Base-by-base conservation (phyloP, 2,329 filamentous ascomycete species). In the Pseudogymnoascus sp. region DNA sequence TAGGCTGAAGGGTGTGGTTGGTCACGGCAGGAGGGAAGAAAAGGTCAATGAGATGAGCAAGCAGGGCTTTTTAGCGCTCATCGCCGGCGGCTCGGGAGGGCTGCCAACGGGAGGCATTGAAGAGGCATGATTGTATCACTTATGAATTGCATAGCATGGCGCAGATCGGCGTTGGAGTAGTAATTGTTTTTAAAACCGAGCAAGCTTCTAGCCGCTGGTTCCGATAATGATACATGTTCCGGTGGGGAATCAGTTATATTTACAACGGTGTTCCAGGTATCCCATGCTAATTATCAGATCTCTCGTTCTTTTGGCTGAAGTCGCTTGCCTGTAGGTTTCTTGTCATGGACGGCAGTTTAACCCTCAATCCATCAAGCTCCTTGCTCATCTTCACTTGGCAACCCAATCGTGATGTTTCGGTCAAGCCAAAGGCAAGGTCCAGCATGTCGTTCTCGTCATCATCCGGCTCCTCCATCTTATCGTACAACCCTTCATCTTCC, bases 41-140 rank as follows among this genome's bases (percentile, higher is more conserved):
- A 92, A 89, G 78, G 81, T 96, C 61, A 95, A 91, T 68, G 93
- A 97, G 80, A 95, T 99, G 87, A 96, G 89, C 75, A 96, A 96
- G 79, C 90, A 97, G 78, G 93, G 93, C 0, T 99, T 97, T 78
- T 76, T 99, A 74, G 93, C 97, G 66, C 77, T 97, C 74, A 96
- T 99, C 73, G 84, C 85, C 3, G 83, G 81, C 1, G 83, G 84
- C 19, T 84, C 85, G 10, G 83, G 84, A 0, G 79, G 78, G 21
- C 67, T 85, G 68, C 86, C 85, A 71, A 85, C 84, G 76, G 80
- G 81, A 6, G 80, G 75, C 4, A 72, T 87, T 61, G 82, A 85
- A 71, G 83, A 86, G 73, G 82, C 83, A 35, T 82, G 71, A 65
- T 35, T 31, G 19, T 47, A 62, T 29, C 62, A 61, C 42, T 64